These are phyloP conservation scores for Paecilomyces formosus DNA, from an alignment of 2,329 filamentous ascomycete species.

Conservation along the genomic window DNA sequence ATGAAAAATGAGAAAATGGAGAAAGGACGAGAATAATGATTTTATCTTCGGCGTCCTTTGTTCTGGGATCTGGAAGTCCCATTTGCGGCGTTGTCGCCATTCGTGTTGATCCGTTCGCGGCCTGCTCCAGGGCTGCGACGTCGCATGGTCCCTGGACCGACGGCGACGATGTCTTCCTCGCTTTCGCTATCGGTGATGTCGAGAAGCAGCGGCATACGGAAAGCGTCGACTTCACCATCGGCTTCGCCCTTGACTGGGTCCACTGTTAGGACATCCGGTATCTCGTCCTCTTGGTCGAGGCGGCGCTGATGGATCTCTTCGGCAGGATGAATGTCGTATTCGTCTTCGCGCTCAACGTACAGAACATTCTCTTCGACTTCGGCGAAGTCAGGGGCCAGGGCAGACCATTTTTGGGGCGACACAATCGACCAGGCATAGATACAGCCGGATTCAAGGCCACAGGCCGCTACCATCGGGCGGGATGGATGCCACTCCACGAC, in stretches of 20 bases:
- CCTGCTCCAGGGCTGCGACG: constrained; percentile 73
- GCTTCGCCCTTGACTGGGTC: constrained; percentile 58
- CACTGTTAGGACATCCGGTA: constrained; percentile 79
- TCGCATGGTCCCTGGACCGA: constrained; percentile 73
- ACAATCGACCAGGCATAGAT: constrained; percentile 96
- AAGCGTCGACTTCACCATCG: constrained; percentile 53
- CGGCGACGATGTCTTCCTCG: constrained; percentile 72
- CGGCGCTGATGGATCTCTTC: constrained; percentile 90
- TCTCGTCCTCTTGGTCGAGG: constrained; percentile 86
- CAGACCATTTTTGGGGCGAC: constrained; percentile 94
- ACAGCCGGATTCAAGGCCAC: constrained; percentile 82
- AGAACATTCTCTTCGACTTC: constrained; percentile 98
- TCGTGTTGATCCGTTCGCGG: constrained; percentile 54
- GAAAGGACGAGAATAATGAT: background rate
- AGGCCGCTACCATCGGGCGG: constrained; percentile 78
- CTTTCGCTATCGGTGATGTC: constrained; percentile 91
- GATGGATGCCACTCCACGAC: constrained; percentile 96
- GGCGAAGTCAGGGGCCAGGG: constrained; percentile 89
- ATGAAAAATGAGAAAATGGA: background rate
- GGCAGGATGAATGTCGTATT: constrained; percentile 94
- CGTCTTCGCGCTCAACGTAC: constrained; percentile 90
- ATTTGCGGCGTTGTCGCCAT: constrained; percentile 17
- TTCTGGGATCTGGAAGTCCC: constrained; percentile 16
- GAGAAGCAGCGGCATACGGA: constrained; percentile 87
- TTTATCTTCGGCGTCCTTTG: constrained; percentile 24